phyloP scores from a whole-genome alignment of 2,329 filamentous ascomycete genomes.

The Penicillium sp. region DNA sequence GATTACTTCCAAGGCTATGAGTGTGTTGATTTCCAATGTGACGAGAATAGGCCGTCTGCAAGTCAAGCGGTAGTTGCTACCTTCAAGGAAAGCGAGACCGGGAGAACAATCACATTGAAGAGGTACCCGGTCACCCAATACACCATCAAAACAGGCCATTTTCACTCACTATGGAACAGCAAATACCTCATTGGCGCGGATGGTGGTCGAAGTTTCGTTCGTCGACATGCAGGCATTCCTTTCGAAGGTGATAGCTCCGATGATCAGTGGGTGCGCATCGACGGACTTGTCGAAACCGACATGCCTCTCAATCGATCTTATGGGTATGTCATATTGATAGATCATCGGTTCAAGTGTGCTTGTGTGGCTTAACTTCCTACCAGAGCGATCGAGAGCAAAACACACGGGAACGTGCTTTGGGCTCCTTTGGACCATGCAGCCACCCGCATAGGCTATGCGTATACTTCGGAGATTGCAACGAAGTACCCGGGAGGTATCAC shows the following conservation, averaged over 20 bases:
- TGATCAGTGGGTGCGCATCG: constrained; percentile 22
- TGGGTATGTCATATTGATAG: neutral
- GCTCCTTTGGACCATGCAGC: constrained; percentile 25
- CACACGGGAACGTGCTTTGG: constrained; percentile 32
- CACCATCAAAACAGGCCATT: neutral
- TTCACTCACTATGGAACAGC: constrained; percentile 12
- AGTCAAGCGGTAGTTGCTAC: neutral
- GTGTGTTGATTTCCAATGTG: neutral
- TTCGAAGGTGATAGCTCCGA: constrained; percentile 41
- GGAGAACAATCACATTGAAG: constrained; percentile 12
- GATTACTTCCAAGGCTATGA: neutral
- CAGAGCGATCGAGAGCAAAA: constrained; percentile 19
- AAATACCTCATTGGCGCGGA: constrained; percentile 48
- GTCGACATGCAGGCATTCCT: constrained; percentile 37
- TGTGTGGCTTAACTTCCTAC: constrained; percentile 1
- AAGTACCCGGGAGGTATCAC: constrained; percentile 10
- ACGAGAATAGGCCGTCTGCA: neutral
- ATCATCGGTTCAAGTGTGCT: neutral
- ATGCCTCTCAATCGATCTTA: constrained; percentile 14
- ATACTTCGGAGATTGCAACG: constrained; percentile 16
- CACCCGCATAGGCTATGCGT: constrained; percentile 19
- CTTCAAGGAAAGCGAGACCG: neutral
- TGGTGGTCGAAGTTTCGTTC: constrained; percentile 48
- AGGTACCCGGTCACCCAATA: neutral
- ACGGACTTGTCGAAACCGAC: constrained; percentile 27